A percentile compares a stretch with the other conserved stretches of the same genome.
Conservation (phyloP, 164 flowering plant species). For the Brasenia schreberi region DNA sequence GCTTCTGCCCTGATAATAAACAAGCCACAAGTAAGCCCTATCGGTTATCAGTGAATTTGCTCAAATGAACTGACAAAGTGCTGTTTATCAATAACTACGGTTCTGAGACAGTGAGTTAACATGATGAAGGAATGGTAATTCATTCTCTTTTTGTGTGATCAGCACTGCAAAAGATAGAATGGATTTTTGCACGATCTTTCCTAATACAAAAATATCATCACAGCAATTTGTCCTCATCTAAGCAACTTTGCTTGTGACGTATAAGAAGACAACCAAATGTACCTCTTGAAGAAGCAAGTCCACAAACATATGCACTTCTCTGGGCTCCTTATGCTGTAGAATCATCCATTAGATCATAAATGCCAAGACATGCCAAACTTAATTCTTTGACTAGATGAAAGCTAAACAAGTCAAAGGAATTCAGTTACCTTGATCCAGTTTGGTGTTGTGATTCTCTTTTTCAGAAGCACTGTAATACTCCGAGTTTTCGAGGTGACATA, state of each 20-base stretch:
- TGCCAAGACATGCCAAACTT: not conserved
- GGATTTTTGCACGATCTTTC: no score
- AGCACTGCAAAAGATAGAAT: no score
- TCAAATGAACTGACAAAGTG: no score
- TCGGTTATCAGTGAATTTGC: no score
- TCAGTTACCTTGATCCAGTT: slow-evolving; percentile 88
- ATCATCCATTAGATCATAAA: slow-evolving; percentile 10
- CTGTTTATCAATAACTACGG: no score
- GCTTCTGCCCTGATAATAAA: no score
- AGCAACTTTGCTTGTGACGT: not conserved
- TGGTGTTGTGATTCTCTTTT: slow-evolving; percentile 86
- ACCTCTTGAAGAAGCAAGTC: slow-evolving; percentile 97
- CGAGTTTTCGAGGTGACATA: slow-evolving; percentile 74
- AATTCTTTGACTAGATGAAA: not conserved
- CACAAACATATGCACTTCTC: slow-evolving; percentile 99
- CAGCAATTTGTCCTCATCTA: not conserved
- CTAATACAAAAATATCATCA: no score
- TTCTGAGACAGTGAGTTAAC: no score
- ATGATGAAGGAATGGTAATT: no score
- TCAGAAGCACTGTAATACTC: slow-evolving; percentile 64
- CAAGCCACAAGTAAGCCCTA: no score
- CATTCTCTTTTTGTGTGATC: no score
- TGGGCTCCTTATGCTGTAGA: slow-evolving; percentile 94
- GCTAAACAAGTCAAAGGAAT: not conserved
- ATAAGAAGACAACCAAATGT: not conserved